Conservation (phyloP, 108 stramenopile species). For the Chaetoceros muelleri region DNA sequence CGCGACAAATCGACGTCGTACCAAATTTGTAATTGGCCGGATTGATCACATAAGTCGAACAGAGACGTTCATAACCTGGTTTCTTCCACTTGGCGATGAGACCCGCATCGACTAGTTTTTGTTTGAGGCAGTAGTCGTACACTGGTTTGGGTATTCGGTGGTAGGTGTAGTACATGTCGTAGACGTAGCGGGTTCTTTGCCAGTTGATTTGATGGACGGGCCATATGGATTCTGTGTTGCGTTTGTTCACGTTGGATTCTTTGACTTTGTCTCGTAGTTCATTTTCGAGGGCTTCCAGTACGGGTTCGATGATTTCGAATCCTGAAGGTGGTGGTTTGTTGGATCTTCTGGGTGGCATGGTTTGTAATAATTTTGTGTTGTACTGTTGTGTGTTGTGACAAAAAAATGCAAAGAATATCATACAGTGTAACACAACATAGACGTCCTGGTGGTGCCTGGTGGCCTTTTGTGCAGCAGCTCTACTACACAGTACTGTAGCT, state of each 20-base stretch:
- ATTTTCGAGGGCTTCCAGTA: constrained; percentile 92
- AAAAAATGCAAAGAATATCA: too few species aligned
- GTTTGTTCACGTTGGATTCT: constrained; percentile 92
- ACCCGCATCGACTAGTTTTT: constrained; percentile 94
- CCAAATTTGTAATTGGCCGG: constrained; percentile 98
- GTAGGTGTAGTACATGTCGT: constrained; percentile 98
- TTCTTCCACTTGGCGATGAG: constrained; percentile 99
- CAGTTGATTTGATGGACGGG: constrained; percentile 99
- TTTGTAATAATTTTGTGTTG: too few species aligned
- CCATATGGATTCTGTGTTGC: constrained; percentile 98
- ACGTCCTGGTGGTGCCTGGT: too few species aligned
- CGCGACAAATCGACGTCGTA: constrained; percentile 93
- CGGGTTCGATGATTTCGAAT: constrained; percentile 89
- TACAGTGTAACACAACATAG: too few species aligned
- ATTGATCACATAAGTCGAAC: constrained; percentile 98
- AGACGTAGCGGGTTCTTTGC: constrained; percentile 97
- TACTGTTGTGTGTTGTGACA: too few species aligned
- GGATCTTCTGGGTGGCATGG: neutral
- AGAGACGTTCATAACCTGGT: constrained; percentile 97
- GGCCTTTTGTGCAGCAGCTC: too few species aligned
- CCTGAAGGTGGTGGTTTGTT: constrained; percentile 72
- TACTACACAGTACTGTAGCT: too few species aligned
- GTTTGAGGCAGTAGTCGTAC: constrained; percentile 95
- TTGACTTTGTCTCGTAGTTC: constrained; percentile 97
- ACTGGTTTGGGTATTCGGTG: constrained; percentile 77